A percentile compares a stretch with the other conserved stretches of the same genome.
These are phyloP conservation scores for Botrytis porri DNA, from an alignment of 2,329 filamentous ascomycete genomes.

Conservation along the genomic window DNA sequence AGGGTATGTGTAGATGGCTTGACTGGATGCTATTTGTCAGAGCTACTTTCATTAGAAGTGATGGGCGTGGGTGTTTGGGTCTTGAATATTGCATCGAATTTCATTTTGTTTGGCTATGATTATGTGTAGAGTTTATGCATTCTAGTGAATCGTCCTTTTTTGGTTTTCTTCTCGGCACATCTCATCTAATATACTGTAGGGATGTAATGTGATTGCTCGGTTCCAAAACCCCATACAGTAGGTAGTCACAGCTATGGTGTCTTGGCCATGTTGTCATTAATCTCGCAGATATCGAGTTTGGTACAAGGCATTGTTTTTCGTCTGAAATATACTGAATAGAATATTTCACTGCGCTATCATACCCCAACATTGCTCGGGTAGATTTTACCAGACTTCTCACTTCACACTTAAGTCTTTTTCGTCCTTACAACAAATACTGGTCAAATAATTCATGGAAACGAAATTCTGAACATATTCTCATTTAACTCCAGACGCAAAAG, in stretches of 20 bases:
- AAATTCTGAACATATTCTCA: background rate
- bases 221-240: accelerated
- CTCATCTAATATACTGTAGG: background rate
- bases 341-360: background rate
- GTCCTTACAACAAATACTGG: background rate
- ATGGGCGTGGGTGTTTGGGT: background rate
- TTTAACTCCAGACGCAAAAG: background rate
- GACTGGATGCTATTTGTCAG: background rate
- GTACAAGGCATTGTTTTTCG: background rate
- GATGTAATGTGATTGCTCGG: accelerated
- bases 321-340: background rate
- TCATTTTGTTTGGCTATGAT: background rate
- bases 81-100: background rate
- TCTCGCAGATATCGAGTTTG: background rate
- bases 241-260: accelerated
- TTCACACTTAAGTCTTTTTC: background rate
- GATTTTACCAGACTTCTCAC: background rate
- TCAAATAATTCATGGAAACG: no score
- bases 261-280: no score
- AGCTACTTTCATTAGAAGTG: background rate
- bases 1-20: background rate
- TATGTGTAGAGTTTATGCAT: background rate
- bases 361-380: background rate
- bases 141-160: background rate
- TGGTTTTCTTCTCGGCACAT: background rate